Evolutionary conservation across 805 yeast genomes (phyloP), one percentile per base, ranked within the genome.

Genomic region (Dipodascus albidus): DNA sequence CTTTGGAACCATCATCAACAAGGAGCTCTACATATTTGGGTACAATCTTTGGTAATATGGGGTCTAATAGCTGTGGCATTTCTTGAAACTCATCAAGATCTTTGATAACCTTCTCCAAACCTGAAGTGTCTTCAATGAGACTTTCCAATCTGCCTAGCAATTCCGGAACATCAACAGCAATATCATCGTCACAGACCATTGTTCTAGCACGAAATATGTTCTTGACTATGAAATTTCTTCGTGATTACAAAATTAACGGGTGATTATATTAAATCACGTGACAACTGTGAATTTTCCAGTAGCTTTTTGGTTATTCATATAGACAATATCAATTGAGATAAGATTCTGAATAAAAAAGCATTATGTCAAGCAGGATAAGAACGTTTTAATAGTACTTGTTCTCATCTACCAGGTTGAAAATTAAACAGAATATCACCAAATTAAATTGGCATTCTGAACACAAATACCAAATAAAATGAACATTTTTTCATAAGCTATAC

Each of bases 31-130:
- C 24, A 42, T 41, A 57, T 9, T 23, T 31, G 6, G 22, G 42
- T 8, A 47, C 35, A 23, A 57, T 15, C n/a, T 50, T 52, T 15
- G 51, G 54, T 9, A 58, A 53, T 2, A 53, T 50, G 9, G 57
- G 50, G 52, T 63, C 67, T 15, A 64, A 54, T 27, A 60, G 55
- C 48, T 64, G 66, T 2, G 64, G 62, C 11, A 52, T 51, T 17
- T 55, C 62, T 50, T 63, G 66, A 52, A 63, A 63, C 24, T 54
- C 57, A 11, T 62, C 62, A 17, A 62, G 50, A 6, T 20, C 31
- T 3, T 20, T 15, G 15, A 55, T 14, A 27, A 27, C 11, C 33
- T 27, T 27, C 6, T 27, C 33, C 6, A 27, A 27, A 11, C 33
- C 33, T 6, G 33, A 27, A 6, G 33, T 6, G 11, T 27, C 33